These are phyloP conservation scores for Leccinum fallax DNA, from an alignment of 1,284 basidiomycete species.

Conservation along the genomic window DNA sequence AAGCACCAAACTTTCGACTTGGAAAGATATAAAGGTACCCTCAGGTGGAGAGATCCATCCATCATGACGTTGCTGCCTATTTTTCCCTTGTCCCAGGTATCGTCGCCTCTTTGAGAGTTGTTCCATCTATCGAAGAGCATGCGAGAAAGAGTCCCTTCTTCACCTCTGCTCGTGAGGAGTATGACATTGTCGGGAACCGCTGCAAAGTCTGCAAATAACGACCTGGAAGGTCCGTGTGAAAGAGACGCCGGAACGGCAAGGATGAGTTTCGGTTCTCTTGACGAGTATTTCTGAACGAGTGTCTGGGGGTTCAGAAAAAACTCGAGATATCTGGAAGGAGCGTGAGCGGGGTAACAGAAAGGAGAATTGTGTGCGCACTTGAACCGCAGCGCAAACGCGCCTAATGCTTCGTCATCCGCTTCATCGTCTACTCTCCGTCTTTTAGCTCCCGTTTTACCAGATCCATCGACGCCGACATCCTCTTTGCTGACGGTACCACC, in stretches of 20 bases:
- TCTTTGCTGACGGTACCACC: slow-evolving; percentile 91
- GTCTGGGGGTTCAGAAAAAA: slow-evolving; percentile 86
- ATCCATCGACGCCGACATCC: slow-evolving; percentile 78
- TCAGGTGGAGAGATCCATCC: slow-evolving; percentile 67
- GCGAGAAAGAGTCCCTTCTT: slow-evolving; percentile 80
- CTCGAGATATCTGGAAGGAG: slow-evolving; percentile 71
- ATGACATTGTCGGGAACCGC: slow-evolving; percentile 82
- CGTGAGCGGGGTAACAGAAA: slow-evolving; percentile 5
- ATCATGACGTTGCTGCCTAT: slow-evolving; percentile 85
- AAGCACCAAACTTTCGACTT: slow-evolving; percentile 9
- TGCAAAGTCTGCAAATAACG: slow-evolving; percentile 85
- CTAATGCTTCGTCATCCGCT: slow-evolving; percentile 71
- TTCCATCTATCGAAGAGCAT: slow-evolving; percentile 90
- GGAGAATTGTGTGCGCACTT: slow-evolving; percentile 45
- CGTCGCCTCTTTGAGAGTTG: slow-evolving; percentile 68
- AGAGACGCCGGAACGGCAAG: slow-evolving; percentile 91
- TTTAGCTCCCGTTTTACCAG: slow-evolving; percentile 52
- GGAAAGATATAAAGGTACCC: slow-evolving; percentile 46
- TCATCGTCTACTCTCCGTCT: slow-evolving; percentile 69
- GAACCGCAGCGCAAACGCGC: slow-evolving; percentile 76
- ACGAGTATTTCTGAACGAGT: slow-evolving; percentile 80
- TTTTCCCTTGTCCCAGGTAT: slow-evolving; percentile 86
- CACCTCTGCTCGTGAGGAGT: slow-evolving; percentile 76
- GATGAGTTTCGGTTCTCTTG: slow-evolving; percentile 89
- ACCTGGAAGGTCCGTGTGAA: slow-evolving; percentile 90